Evolutionary conservation across 352 stramenopile genomes (phyloP).

Genomic region (Pythium folliculosum): DNA sequence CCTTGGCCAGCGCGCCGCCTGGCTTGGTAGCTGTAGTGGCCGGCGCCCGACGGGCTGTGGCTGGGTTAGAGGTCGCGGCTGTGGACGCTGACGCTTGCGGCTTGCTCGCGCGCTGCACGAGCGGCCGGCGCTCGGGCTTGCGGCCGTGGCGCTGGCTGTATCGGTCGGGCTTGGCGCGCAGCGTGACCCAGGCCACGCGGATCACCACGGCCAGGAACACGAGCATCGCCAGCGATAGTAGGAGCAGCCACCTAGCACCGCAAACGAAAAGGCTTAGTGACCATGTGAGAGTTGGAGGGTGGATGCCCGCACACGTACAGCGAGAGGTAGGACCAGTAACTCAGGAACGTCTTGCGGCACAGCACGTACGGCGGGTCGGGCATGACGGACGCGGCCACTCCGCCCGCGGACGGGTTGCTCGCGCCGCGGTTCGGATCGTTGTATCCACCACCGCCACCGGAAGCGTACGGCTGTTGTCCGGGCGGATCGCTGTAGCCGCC

Average conservation of each 20-base stretch:
- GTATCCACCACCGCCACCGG: neutral
- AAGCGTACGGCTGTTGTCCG: neutral
- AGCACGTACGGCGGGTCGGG: conserved; percentile 21
- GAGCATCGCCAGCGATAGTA: conserved; percentile 15
- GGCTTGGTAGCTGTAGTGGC: neutral
- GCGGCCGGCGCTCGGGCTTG: conserved; percentile 25
- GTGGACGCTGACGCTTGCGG: neutral
- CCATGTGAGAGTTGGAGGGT: neutral
- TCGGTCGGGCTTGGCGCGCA: conserved; percentile 20
- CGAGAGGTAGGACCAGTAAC: conserved; percentile 35
- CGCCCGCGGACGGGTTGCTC: no score
- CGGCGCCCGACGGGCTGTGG: no score
- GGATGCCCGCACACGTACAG: conserved; percentile 9
- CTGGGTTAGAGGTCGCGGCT: neutral
- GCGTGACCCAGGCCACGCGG: conserved; percentile 24
- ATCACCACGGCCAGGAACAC: conserved; percentile 28
- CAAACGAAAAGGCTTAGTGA: neutral
- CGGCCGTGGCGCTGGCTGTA: conserved; percentile 25
- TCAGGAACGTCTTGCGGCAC: conserved; percentile 29
- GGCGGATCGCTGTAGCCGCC: neutral
- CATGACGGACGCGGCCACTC: neutral
- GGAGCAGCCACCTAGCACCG: conserved; percentile 27
- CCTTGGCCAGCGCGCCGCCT: neutral
- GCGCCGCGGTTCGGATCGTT: neutral
- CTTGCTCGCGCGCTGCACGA: conserved; percentile 17